Percentiles rank a stretch among this genome's conserved stretches.
These are phyloP conservation scores for Curvularia sp. DNA, from an alignment of 2,329 filamentous ascomycete genomes.

Conservation along the genomic window DNA sequence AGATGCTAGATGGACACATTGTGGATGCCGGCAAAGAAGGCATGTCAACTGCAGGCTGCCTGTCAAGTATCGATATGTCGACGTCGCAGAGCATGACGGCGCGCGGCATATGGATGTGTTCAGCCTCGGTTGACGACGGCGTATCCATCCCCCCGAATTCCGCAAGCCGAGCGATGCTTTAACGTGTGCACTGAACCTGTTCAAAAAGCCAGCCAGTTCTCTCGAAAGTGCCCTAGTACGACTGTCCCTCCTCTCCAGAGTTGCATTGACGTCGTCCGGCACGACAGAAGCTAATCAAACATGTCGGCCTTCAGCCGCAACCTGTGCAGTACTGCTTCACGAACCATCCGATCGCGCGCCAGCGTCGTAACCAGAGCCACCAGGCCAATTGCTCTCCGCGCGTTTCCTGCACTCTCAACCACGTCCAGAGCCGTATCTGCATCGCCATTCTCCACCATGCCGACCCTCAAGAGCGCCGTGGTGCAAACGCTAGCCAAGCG, in stretches of 20 bases:
- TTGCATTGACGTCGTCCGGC: constrained; percentile 43
- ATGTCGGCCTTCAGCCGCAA: constrained; percentile 55
- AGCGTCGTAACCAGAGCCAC: constrained; percentile 44
- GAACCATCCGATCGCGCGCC: constrained; percentile 48
- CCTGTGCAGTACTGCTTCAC: constrained; percentile 50
- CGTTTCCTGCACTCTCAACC: constrained; percentile 34
- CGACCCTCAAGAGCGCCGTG: constrained; percentile 47
- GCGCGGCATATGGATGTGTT: constrained; percentile 9
- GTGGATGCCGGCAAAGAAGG: neutral
- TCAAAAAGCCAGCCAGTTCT: constrained; percentile 31
- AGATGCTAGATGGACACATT: neutral
- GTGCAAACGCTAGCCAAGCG: constrained; percentile 43
- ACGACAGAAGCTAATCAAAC: constrained; percentile 49
- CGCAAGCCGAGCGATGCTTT: constrained; percentile 35
- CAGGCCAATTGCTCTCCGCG: constrained; percentile 48
- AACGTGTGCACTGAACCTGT: constrained; percentile 29
- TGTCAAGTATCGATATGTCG: neutral
- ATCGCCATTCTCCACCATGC: constrained; percentile 50
- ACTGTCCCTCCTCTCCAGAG: constrained; percentile 40
- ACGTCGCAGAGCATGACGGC: neutral
- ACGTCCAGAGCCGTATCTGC: constrained; percentile 33
- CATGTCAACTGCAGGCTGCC: neutral
- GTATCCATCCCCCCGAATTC: constrained; percentile 34
- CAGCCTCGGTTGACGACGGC: constrained; percentile 46
- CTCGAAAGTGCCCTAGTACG: constrained; percentile 44